Base-by-base conservation (phyloP, 768 basidiomycete species). In the Thelephora ganbajun region DNA sequence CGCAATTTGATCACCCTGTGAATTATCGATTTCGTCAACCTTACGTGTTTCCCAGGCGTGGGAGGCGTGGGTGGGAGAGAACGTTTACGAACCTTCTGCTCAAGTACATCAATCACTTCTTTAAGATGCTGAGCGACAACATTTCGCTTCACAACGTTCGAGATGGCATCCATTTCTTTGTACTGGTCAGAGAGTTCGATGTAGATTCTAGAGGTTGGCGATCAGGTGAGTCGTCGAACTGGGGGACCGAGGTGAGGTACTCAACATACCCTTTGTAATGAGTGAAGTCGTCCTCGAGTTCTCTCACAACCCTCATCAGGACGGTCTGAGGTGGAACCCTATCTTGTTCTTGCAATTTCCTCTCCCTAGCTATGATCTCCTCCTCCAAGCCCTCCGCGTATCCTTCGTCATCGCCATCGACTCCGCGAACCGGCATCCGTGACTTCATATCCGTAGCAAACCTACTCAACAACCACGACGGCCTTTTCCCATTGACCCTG, bases 251-350 rank as follows among this genome's bases (percentile, higher is more conserved):
- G 14, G 33, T 30, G 6, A 16, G 7, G 7, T 41, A 7, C 9
- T 14, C 39, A 19, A 67, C 79, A 23, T 54, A 97, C 96, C 83
- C 80, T 65, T 90, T 96, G 62, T 93, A 94, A 64, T 91, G 89
- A 33, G 77, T 77, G 58, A 97, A 98, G 59, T 99, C 94, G 51
- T 91, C 91, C 60, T 98, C 94, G 6, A 99, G 69, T 63, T 94
- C 90, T 50, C 83, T 62, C 26, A 97, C 66, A 11, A 96, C 89
- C 3, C 85, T 70, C 23, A 79, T 73, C 3, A 96, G 73, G 11
- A 94, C 77, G 0, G 91, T 92, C 63, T 97, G 93, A 19, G 90
- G 85, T 1, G 90, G 92, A 6, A 87, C 55, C 44, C 69, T 70
- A 36, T 59, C 55, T 13, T 60, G 56, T 16, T 57, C 47, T 9